Base-by-base conservation (phyloP, 495 filamentous ascomycete genomes). In the Tetracladium marchalianum region DNA sequence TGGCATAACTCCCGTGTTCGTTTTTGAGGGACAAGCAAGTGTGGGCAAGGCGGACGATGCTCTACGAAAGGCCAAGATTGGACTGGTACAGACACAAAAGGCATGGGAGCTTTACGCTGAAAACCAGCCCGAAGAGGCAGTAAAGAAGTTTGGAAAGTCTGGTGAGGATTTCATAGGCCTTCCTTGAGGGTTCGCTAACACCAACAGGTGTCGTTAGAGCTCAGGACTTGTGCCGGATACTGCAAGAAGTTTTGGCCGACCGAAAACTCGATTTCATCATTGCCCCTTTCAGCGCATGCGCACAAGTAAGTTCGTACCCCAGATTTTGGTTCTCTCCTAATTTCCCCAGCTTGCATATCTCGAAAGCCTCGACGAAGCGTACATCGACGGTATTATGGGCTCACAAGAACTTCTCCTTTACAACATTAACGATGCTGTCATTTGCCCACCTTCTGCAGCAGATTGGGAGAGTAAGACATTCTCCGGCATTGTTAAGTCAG, bases 51-150 rank as follows among this genome's bases (percentile, higher is more conserved):
- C 90, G 50, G 75, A 74, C 16, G 58, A 70, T 19, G 53, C 63
- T 9, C 58, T 70, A 11, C 57, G 59, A 44, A 63, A 57, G 9
- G 70, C 66, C 9, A 65, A 73, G 31, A 70, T 66, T 45, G 71
- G 75, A 33, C 68, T 67, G 43, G 48, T 62, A 41, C 73, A 77
- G 52, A 68, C 69, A 9, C 66, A 75, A 38, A 49, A 62, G 22
- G 90, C 92, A 5, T 99, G 93, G 89, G 76, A 79, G 1, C 68
- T 90, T 22, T 99, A 99, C 61, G 84, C 88, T 52, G 75, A 82
- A 46, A 78, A 86, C 40, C 70, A 84, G 58, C 82, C 87, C 5
- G 75, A 82, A 33, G 75, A 84, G 45, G 88, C 90, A 15, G 87
- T 93, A 4, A 70, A 78, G 43, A 78, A 81, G 11, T 97, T 99